These are phyloP conservation scores for Boletus eberwhitei DNA, from an alignment of 768 basidiomycete genomes.

Conservation along the genomic window DNA sequence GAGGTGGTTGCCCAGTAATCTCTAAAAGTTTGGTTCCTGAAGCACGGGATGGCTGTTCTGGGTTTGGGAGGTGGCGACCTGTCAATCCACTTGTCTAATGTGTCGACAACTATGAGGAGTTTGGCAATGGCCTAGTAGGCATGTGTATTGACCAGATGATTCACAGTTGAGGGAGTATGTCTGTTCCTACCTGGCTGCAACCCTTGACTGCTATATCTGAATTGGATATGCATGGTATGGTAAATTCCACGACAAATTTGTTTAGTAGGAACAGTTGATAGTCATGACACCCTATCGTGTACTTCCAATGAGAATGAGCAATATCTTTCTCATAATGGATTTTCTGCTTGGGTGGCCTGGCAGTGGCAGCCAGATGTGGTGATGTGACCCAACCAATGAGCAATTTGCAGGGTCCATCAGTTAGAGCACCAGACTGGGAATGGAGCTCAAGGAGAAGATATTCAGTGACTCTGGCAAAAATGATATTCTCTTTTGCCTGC, in stretches of 20 bases:
- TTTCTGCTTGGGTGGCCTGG: slow-evolving; percentile 41
- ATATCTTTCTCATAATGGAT: slow-evolving; percentile 77
- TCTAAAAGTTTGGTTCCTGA: slow-evolving; percentile 89
- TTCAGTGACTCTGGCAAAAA: not conserved
- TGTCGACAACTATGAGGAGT: slow-evolving; percentile 57
- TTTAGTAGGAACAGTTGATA: slow-evolving; percentile 77
- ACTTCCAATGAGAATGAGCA: slow-evolving; percentile 53
- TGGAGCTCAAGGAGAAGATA: not conserved
- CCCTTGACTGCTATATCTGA: not conserved
- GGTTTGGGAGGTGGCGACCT: slow-evolving; percentile 69
- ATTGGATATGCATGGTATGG: slow-evolving; percentile 40
- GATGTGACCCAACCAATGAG: no score
- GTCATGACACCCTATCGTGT: slow-evolving; percentile 65
- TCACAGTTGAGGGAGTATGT: not conserved
- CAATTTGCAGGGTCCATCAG: no score
- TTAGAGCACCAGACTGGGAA: not conserved
- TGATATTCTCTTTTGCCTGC: no score
- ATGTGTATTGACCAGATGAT: not conserved
- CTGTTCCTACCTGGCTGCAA: slow-evolving; percentile 18
- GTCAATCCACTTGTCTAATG: slow-evolving; percentile 71
- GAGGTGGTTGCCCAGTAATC: slow-evolving; percentile 68
- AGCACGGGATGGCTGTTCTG: slow-evolving; percentile 60
- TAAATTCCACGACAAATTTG: slow-evolving; percentile 69
- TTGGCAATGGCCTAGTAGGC: slow-evolving; percentile 42
- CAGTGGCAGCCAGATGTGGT: slow-evolving; percentile 7